A percentile compares a stretch with the other conserved stretches of the same genome.
These are phyloP conservation scores for Colletotrichum karsti DNA, from an alignment of 2,329 filamentous ascomycete genomes.

Conservation along the genomic window DNA sequence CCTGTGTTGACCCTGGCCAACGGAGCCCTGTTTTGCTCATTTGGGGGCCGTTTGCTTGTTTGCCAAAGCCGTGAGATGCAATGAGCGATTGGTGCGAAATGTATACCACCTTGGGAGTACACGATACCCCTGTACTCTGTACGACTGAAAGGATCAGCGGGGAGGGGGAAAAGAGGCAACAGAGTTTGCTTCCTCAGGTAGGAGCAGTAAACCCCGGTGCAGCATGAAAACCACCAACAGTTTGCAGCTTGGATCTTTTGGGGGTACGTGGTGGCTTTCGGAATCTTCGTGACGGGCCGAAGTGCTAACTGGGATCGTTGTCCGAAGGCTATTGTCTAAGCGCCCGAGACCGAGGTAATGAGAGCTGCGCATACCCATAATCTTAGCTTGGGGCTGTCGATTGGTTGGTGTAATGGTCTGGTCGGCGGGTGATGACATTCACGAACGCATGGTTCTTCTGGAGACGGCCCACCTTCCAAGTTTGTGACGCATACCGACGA, in stretches of 20 bases:
- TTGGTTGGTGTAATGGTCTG: background rate
- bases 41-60: background rate
- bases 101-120: background rate
- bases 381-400: background rate
- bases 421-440: background rate
- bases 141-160: background rate
- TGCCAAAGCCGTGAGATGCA: background rate
- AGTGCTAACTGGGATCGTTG: background rate
- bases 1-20: background rate
- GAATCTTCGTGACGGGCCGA: background rate
- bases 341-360: too few species aligned
- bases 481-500: background rate
- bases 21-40: background rate
- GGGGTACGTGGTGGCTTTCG: background rate
- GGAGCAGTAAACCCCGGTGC: background rate
- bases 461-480: background rate
- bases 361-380: too few species aligned
- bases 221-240: background rate
- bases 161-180: constrained; percentile 3
- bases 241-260: background rate
- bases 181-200: background rate
- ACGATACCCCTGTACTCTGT: too few species aligned
- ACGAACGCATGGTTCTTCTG: background rate
- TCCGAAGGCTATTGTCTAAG: background rate
- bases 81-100: background rate